Percentiles rank a stretch among this genome's conserved stretches.
phyloP scores from a whole-genome alignment of 2,329 filamentous ascomycete genomes.

The Pseudogymnoascus sp. region DNA sequence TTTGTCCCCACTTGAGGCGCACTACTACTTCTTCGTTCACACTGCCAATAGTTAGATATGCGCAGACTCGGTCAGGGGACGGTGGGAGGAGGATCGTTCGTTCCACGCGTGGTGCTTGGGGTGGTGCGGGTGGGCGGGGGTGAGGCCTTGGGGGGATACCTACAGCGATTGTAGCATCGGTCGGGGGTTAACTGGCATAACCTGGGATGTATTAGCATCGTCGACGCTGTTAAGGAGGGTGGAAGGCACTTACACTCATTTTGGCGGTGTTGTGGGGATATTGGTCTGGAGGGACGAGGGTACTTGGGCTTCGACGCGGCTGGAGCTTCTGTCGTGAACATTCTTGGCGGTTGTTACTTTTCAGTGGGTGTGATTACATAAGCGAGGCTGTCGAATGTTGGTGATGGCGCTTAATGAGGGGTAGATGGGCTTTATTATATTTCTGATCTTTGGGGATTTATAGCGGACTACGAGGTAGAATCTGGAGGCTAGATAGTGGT shows the following conservation, averaged over 20 bases:
- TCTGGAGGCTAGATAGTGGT: background rate
- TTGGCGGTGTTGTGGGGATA: conserved; percentile 15
- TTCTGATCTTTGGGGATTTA: background rate
- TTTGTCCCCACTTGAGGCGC: conserved; percentile 95
- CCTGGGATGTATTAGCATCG: conserved; percentile 40
- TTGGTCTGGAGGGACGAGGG: conserved; percentile 6
- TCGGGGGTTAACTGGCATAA: conserved; percentile 92
- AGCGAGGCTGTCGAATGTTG: conserved; percentile 7
- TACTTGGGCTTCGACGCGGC: conserved; percentile 17
- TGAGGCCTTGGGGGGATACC: conserved; percentile 30
- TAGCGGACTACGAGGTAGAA: background rate
- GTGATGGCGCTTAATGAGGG: conserved; percentile 4
- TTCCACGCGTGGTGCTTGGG: background rate
- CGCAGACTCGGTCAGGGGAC: background rate
- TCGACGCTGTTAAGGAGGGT: background rate
- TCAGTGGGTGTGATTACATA: background rate
- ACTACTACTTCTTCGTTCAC: conserved; percentile 88
- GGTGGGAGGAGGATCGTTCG: background rate
- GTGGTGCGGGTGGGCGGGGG: conserved; percentile 4
- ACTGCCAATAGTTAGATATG: conserved; percentile 34
- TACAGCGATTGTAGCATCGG: conserved; percentile 92
- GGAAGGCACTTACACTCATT: conserved; percentile 31
- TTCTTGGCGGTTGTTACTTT: conserved; percentile 17
- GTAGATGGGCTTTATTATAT: background rate
- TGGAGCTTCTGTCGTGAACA: conserved; percentile 18